Conservation (phyloP, 306 rosid genomes). For the Rosa persica region DNA sequence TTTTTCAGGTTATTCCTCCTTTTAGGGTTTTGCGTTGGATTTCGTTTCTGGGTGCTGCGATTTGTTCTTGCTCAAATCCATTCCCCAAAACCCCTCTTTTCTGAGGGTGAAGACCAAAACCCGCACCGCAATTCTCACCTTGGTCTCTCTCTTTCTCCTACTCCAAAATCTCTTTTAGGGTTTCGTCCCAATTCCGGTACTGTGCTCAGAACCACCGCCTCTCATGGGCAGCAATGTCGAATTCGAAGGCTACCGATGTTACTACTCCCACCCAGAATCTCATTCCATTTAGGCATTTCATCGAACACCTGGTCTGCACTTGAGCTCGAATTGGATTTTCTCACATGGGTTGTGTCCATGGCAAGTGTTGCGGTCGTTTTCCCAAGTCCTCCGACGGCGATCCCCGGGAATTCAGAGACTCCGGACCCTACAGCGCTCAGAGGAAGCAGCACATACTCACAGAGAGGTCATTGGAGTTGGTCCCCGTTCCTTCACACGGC, state of each 20-base stretch:
- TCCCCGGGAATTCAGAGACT: constrained; percentile 45
- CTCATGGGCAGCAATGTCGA: constrained; percentile 32
- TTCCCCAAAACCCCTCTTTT: constrained; percentile 9
- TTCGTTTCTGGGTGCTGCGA: constrained; percentile 17
- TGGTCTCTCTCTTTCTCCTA: background rate
- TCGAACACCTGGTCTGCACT: constrained; percentile 24
- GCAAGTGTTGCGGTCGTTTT: constrained; percentile 67
- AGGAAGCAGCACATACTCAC: constrained; percentile 73
- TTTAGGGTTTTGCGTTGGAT: constrained; percentile 28
- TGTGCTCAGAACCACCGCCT: constrained; percentile 19
- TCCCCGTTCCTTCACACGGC: constrained; percentile 66
- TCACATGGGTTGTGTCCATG: constrained; percentile 85
- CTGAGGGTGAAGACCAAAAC: background rate
- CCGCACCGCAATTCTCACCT: background rate
- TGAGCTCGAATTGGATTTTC: background rate
- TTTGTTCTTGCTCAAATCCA: constrained; percentile 12
- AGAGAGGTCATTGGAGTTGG: constrained; percentile 64
- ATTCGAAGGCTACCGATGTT: constrained; percentile 30
- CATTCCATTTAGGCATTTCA: constrained; percentile 15
- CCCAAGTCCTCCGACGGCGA: constrained; percentile 56
- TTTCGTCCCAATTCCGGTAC: constrained; percentile 29
- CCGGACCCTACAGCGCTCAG: constrained; percentile 40
- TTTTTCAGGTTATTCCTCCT: background rate
- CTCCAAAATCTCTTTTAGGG: constrained; percentile 29
- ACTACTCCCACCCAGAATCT: constrained; percentile 17